Evolutionary conservation across 2,329 filamentous ascomycete species (phyloP).

Genomic region (Aureobasidium pullulans): DNA sequence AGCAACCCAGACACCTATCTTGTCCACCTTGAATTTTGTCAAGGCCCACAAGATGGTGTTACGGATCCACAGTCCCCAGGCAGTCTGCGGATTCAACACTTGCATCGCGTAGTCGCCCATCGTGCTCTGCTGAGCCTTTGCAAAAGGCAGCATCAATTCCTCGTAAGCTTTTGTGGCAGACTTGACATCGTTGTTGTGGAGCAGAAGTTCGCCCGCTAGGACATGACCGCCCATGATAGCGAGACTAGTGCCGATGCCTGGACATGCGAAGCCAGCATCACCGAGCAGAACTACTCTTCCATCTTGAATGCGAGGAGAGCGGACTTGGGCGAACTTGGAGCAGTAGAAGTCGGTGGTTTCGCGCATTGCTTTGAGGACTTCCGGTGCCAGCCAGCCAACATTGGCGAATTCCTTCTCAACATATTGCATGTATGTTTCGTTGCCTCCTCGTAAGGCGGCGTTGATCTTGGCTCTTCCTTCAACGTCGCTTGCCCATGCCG

Average conservation of each 20-base stretch:
- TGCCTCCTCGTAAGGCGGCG: slow-evolving; percentile 32
- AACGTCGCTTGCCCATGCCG: slow-evolving; percentile 25
- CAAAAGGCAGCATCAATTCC: slow-evolving; percentile 37
- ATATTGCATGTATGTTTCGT: slow-evolving; percentile 28
- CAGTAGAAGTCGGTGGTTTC: slow-evolving; percentile 22
- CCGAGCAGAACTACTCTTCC: slow-evolving; percentile 34
- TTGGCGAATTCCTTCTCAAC: slow-evolving; percentile 20
- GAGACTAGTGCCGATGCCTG: slow-evolving; percentile 30
- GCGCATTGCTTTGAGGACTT: slow-evolving; percentile 18
- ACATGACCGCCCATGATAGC: slow-evolving; percentile 43
- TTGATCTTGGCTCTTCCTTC: slow-evolving; percentile 31
- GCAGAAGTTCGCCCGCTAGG: slow-evolving; percentile 44
- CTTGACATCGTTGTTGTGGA: slow-evolving; percentile 21
- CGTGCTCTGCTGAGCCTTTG: slow-evolving; percentile 30
- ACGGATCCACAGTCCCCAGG: slow-evolving; percentile 39
- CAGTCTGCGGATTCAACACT: slow-evolving; percentile 39
- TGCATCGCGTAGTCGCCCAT: slow-evolving; percentile 26
- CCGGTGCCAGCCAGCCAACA: slow-evolving; percentile 19
- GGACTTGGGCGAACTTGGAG: slow-evolving; percentile 28
- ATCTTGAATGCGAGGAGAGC: slow-evolving; percentile 24
- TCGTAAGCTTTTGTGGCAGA: slow-evolving; percentile 41
- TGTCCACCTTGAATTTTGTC: background rate
- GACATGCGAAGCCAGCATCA: slow-evolving; percentile 32
- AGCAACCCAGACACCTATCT: background rate
- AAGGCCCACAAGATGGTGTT: slow-evolving; percentile 31